phyloP scores from a whole-genome alignment of 1,139 yeast genomes.

The Lodderomyces beijingensis region DNA sequence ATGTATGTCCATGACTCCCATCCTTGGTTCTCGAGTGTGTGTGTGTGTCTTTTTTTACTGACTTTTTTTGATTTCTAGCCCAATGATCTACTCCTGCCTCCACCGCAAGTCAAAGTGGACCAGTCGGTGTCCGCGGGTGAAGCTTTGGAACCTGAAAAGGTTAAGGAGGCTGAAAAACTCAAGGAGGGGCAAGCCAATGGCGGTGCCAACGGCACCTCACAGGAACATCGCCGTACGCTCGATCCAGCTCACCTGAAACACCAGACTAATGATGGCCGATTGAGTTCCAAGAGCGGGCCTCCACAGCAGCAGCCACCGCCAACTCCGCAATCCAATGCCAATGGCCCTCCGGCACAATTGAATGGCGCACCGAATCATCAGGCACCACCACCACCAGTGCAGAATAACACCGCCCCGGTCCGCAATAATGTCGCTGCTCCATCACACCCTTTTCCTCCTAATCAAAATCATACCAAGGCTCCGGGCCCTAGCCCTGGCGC shows the following conservation, averaged over 20 bases:
- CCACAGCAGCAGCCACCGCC: background rate
- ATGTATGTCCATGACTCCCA: conserved; percentile 5
- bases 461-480: no score
- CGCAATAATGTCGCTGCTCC: no score
- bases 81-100: conserved; percentile 10
- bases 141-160: conserved; percentile 4
- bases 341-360: no score
- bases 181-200: background rate
- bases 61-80: no score
- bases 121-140: conserved; percentile 9
- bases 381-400: no score
- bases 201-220: background rate
- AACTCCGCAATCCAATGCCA: background rate
- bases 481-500: no score
- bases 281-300: background rate
- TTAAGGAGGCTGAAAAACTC: background rate
- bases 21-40: no score
- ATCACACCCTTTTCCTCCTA: no score
- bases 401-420: no score
- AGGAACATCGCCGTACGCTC: background rate
- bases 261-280: background rate
- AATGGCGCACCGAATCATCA: no score
- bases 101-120: conserved; percentile 11
- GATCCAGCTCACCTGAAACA: conserved; percentile 1
- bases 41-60: no score